Evolutionary conservation across 2,329 filamentous ascomycete genomes (phyloP), one percentile per base, ranked within the genome.

Genomic region (Dendrostoma leiphaemia): DNA sequence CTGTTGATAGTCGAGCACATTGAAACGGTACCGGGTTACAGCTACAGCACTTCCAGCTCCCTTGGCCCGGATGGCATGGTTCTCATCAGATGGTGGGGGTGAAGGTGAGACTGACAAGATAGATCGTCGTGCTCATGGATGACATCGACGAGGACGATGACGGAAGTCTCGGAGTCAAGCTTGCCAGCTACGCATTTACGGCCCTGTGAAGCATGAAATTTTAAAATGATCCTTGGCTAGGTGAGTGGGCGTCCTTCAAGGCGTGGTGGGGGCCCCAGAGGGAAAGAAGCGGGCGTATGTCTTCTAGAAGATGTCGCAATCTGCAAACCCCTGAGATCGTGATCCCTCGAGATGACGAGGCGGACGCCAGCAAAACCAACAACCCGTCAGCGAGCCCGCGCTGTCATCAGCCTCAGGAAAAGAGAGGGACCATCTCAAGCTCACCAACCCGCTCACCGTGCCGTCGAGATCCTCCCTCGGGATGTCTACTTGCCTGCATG

Each of bases 251-350:
- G 35, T 43, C 48, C 12, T 35, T 21, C 26, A 26, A 28, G 21
- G 48, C 29, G 41, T 13, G 17, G 15, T 31, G 32, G 28, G n/a
- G 13, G 17, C 19, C 26, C 37, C n/a, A n/a, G 24, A 17, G 26
- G 17, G 26, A 24, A 21, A 34, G 48, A 29, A 43, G 43, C 21
- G 29, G 38, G 37, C 44, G 17, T 19, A 34, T 48, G 38, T 38
- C 43, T 56, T 56, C 48, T 56, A 52, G 48, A 45, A 53, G 41
- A 34, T 19, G 17, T 50, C 48, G 17, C n/a, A 9, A 29, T 15
- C 17, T 50, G 44, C 24, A 23, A 50, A 50, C 47, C 47, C 47
- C 47, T 43, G 48, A 41, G 23, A 43, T 43, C 15, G 26, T 56
- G 44, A 32, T 46, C 44, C 31, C 50, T 45, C 46, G 23, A 21